These are phyloP conservation scores for Castanospermum australe DNA, from an alignment of 306 rosid genomes.

Conservation along the genomic window DNA sequence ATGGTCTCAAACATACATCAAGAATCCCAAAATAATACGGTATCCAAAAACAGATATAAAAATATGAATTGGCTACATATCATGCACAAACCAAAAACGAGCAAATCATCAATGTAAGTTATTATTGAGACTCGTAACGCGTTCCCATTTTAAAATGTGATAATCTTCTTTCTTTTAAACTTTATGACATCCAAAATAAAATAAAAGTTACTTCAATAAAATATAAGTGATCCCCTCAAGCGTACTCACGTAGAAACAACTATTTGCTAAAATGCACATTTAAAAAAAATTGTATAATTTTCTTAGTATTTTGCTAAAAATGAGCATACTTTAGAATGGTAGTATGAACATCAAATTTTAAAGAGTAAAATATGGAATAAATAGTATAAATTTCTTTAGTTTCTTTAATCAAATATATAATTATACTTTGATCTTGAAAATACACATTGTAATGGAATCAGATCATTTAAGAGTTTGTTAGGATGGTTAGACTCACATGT, in stretches of 20 bases:
- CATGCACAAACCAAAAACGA: not conserved
- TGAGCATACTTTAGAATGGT: not conserved
- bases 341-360: not conserved
- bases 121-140: no score
- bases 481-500: no score
- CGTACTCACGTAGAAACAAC: not conserved
- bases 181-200: no score
- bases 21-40: not conserved
- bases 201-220: not conserved
- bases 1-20: not conserved
- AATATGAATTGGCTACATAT: not conserved
- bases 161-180: no score
- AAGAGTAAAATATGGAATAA: not conserved
- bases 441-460: no score
- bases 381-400: no score
- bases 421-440: no score
- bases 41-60: not conserved
- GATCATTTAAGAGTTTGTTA: no score
- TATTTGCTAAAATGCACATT: not conserved
- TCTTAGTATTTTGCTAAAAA: not conserved
- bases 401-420: no score
- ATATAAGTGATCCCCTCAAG: not conserved
- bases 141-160: no score
- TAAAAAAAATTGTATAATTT: not conserved
- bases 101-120: no score